Conservation (phyloP, 2,329 filamentous ascomycete genomes). For the Paraphoma chrysanthemicola region DNA sequence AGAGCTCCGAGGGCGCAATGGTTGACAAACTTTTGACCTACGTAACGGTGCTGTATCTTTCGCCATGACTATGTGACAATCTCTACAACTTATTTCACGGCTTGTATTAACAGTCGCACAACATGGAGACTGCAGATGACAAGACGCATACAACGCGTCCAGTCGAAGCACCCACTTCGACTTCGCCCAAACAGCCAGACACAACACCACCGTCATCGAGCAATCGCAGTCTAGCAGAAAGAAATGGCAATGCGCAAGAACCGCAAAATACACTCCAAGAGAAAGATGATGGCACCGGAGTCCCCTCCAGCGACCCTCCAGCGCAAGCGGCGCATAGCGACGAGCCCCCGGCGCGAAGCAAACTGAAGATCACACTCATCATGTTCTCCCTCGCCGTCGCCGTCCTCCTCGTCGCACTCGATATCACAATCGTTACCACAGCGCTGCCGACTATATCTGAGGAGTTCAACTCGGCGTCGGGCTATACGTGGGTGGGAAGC, state of each 20-base stretch:
- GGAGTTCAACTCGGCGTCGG: slow-evolving; percentile 58
- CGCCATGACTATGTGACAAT: neutral
- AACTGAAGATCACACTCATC: slow-evolving; percentile 55
- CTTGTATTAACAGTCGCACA: neutral
- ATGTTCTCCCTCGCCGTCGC: slow-evolving; percentile 61
- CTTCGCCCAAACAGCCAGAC: slow-evolving; percentile 17
- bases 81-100: neutral
- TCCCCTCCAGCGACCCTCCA: slow-evolving; percentile 14
- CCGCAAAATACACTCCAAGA: slow-evolving; percentile 4
- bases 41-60: neutral
- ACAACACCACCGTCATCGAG: slow-evolving; percentile 21
- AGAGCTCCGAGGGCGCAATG: neutral
- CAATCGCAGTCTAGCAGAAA: slow-evolving; percentile 16
- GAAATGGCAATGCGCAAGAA: slow-evolving; percentile 8
- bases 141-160: neutral
- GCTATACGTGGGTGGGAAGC: slow-evolving; percentile 62
- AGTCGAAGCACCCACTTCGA: neutral
- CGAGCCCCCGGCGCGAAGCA: slow-evolving; percentile 42
- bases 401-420: slow-evolving; percentile 66
- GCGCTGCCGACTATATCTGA: slow-evolving; percentile 66
- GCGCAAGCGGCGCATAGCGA: slow-evolving; percentile 25
- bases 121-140: slow-evolving; percentile 14
- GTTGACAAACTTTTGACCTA: neutral
- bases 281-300: slow-evolving; percentile 7
- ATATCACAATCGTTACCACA: slow-evolving; percentile 69